Evolutionary conservation across 495 filamentous ascomycete genomes (phyloP), one percentile per base, ranked within the genome.

Genomic region (Staphylotrichum tortipilum): DNA sequence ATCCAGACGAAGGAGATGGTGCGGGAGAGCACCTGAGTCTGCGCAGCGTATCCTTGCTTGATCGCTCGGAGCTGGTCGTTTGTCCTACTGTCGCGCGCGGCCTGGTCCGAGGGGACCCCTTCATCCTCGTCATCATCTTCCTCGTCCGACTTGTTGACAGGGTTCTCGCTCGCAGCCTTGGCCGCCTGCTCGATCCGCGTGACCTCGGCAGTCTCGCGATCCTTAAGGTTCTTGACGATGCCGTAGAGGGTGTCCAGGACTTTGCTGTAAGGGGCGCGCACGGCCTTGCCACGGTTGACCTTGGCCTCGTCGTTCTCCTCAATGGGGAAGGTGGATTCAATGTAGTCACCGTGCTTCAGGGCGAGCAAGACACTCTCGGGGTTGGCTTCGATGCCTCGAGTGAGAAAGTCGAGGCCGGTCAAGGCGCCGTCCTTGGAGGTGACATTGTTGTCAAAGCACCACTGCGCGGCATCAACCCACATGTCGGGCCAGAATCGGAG

Each of bases 401-500:
- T 75, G 35, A 98, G 74, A 55, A 96, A 91, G 14, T 77, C 69
- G 33, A 75, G 58, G 23, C 73, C 77, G 28, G 63, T 55, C 2
- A 85, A 78, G 49, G 83, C 82, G 18, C 86, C 86, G 44, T 85
- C 81, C 15, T 70, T 79, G 30, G 65, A 43, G 6, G 66, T 52
- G 39, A 76, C 58, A 44, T 79, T 79, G 60, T 94, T 89, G 42
- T 81, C 71, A 61, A 89, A 86, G 68, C 89, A 95, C 74, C 90
- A 98, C 49, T 95, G 86, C 11, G 89, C 86, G 3, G 90, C 92
- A 40, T 95, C 89, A 55, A 85, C 91, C 92, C 92, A 98, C 54
- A 96, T 80, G 62, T 91, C 86, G 3, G 94, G 92, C 75, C 89
- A 86, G 61, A 95, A 98, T 46, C 88, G 78, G 52, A 98, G 69